A percentile compares a stretch with the other conserved stretches of the same genome.
Evolutionary conservation across 768 basidiomycete genomes (phyloP).

Genomic region (Cantharellus anzutake): DNA sequence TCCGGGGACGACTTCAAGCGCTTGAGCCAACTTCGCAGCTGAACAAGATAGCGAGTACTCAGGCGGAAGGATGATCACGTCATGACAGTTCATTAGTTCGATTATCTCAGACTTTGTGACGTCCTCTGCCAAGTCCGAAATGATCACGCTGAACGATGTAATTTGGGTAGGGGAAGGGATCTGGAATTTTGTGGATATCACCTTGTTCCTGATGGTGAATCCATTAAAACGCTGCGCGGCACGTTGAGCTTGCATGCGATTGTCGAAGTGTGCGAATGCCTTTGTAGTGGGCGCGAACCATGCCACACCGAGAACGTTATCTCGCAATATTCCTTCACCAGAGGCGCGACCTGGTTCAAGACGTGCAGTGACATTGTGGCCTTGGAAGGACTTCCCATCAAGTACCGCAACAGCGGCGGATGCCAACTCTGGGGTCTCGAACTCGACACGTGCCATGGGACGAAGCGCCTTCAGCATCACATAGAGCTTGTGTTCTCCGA

Average conservation of each 20-base stretch:
- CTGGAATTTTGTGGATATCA: constrained; percentile 31
- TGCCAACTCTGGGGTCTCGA: background rate
- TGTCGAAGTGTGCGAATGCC: constrained; percentile 46
- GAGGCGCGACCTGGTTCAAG: background rate
- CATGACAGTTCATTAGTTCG: background rate
- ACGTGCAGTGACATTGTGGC: background rate
- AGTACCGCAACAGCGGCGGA: background rate
- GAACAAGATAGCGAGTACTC: background rate
- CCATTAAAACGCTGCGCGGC: constrained; percentile 29
- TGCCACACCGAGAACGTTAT: constrained; percentile 35
- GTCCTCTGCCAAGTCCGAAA: constrained; percentile 29
- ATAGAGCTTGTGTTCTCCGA: background rate
- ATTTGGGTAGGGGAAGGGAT: constrained; percentile 26
- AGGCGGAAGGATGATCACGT: background rate
- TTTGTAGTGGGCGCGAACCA: constrained; percentile 39
- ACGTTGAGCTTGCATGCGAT: constrained; percentile 26
- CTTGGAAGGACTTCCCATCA: background rate
- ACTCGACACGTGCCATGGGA: background rate
- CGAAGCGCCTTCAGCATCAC: background rate
- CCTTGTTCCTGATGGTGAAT: constrained; percentile 20
- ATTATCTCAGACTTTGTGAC: background rate
- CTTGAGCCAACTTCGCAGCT: background rate
- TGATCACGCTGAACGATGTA: constrained; percentile 39
- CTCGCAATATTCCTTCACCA: constrained; percentile 21
- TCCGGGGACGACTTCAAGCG: background rate